phyloP scores from a whole-genome alignment of 495 filamentous ascomycete species.

The Halenospora varia region DNA sequence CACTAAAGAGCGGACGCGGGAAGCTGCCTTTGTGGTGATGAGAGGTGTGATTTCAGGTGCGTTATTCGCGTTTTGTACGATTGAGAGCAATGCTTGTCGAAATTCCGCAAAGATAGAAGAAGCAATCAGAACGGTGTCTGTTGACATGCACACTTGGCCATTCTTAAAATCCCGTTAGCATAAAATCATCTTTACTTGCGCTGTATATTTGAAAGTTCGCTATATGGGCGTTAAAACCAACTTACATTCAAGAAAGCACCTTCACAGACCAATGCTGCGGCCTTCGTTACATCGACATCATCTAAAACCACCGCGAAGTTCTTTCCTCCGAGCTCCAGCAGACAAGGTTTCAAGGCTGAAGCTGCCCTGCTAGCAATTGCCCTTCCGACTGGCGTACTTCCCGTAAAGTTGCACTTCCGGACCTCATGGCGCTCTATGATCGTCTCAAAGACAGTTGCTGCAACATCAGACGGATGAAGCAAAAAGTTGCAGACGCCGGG shows the following conservation, averaged over 20 bases:
- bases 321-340: slow-evolving; percentile 38
- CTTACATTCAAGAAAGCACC: slow-evolving; percentile 24
- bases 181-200: not conserved
- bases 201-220: too few relatives aligned
- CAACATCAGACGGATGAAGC: not conserved
- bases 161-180: slow-evolving; percentile 10
- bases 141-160: slow-evolving; percentile 37
- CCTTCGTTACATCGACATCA: slow-evolving; percentile 31
- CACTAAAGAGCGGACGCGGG: slow-evolving; percentile 53
- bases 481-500: slow-evolving; percentile 2
- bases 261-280: slow-evolving; percentile 30
- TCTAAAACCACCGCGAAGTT: slow-evolving; percentile 31
- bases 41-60: slow-evolving; percentile 43
- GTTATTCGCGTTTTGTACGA: slow-evolving; percentile 34
- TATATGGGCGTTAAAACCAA: too few relatives aligned
- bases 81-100: slow-evolving; percentile 22
- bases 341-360: slow-evolving; percentile 51
- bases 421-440: not conserved
- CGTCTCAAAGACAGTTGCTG: not conserved
- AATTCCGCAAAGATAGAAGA: slow-evolving; percentile 25
- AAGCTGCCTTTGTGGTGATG: slow-evolving; percentile 46
- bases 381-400: slow-evolving; percentile 31
- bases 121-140: slow-evolving; percentile 31
- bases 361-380: slow-evolving; percentile 44
- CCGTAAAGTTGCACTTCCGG: slow-evolving; percentile 30